Base-by-base conservation (phyloP, 768 basidiomycete species). In the Suillus tomentosus region DNA sequence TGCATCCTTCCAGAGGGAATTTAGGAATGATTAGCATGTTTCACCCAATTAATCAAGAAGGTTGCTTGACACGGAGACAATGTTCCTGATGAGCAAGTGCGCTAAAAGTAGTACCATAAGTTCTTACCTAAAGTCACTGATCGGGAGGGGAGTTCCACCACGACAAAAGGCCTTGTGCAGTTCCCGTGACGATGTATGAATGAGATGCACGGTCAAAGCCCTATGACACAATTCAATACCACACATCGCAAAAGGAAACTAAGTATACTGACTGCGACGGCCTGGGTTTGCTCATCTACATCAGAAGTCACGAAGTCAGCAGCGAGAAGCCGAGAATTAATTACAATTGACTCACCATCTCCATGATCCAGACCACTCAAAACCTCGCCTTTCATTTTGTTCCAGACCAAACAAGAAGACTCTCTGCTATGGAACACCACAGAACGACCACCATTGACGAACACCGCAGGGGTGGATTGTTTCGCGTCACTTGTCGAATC, bases 311-410 rank as follows among this genome's bases (percentile, higher is more conserved):
- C 72, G 56, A 75, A 61, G 34, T 27, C 47, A 27, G 2, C 27
- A 9, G 37, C 22, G 45, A 60, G 22, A 58, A 43, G 45, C 39
- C 36, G 43, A 50, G 54, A 14, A 7, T 37, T 14, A 51, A 34
- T 8, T 50, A 53, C 15, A 15, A 22, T 15, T 51, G 36, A 69
- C 81, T 68, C 71, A 88, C 87, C 82, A 67, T 87, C 83, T 15
- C 81, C 80, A 67, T 89, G 86, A 66, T 87, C 84, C 67, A 90
- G 71, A 37, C 84, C 88, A 72, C 85, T 86, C 15, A 87, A 79
- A 31, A 88, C 73, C 3, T 75, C 76, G 13, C 80, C 84, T 62
- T 80, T 84, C 70, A 77, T 78, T 70, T 77, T 81, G 68, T 90
- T 86, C 88, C 89, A 90, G 39, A 86, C 82, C 45, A 89, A 74